A percentile compares a stretch with the other conserved stretches of the same genome.
Conservation (phyloP, 225 moss, liverwort and hornwort species). For the Marchantia paleacea region DNA sequence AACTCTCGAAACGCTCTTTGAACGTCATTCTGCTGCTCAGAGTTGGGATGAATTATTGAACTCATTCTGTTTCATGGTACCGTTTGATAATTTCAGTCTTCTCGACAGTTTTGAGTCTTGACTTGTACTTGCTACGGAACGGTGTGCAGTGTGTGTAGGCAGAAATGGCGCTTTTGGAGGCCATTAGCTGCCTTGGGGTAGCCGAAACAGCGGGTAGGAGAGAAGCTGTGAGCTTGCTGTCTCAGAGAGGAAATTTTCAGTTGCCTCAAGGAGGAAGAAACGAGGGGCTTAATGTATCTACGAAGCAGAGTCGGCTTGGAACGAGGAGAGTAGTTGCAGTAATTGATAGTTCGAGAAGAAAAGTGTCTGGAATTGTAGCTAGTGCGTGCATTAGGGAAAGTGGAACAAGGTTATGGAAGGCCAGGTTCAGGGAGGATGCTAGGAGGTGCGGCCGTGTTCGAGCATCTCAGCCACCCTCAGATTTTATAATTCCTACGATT, state of each 20-base stretch:
- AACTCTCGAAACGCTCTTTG: too few species aligned
- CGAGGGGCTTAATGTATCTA: background rate
- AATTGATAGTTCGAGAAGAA: background rate
- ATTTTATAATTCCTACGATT: constrained; percentile 36
- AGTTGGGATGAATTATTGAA: too few species aligned
- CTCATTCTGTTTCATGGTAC: too few species aligned
- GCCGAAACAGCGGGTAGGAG: background rate
- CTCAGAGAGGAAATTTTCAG: background rate
- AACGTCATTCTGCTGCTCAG: too few species aligned
- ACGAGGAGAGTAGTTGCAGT: background rate
- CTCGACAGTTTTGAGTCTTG: too few species aligned
- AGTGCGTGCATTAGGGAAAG: background rate
- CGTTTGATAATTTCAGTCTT: too few species aligned
- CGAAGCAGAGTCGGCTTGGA: background rate
- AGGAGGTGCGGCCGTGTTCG: background rate
- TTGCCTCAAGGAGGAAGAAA: background rate
- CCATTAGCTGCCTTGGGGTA: constrained; percentile 9
- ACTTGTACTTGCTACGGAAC: background rate
- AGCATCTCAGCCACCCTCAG: constrained; percentile 30
- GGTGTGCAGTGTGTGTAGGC: background rate
- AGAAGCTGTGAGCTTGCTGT: background rate
- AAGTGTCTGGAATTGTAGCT: background rate
- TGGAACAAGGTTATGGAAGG: constrained; percentile 5
- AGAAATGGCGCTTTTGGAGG: constrained; percentile 17
- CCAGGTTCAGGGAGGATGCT: background rate